Conservation (phyloP, 345 rosid species). For the Bruguiera sexangula region DNA sequence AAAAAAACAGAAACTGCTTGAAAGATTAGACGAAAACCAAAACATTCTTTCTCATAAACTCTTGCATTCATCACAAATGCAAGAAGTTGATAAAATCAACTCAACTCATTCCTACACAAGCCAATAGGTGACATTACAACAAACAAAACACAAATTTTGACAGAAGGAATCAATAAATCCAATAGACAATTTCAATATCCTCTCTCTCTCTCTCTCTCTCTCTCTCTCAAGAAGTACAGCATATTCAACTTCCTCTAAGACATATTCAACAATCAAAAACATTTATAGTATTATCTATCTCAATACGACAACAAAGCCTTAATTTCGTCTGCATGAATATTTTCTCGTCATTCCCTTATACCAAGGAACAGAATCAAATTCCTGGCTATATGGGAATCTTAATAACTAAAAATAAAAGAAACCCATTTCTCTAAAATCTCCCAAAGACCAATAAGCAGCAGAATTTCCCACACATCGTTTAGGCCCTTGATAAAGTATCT, state of each 20-base stretch:
- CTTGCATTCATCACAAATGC: not conserved
- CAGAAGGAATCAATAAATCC: not conserved
- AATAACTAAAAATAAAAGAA: not conserved
- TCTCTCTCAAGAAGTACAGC: constrained; percentile 1
- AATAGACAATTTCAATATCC: not conserved
- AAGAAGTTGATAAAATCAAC: not conserved
- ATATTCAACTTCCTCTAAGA: constrained; percentile 6
- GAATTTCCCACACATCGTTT: not conserved
- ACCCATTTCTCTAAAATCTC: not conserved
- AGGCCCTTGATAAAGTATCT: constrained; percentile 4
- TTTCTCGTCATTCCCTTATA: not conserved
- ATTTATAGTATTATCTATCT: not conserved
- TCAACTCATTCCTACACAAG: not conserved
- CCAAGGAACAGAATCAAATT: not conserved
- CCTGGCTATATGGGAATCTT: too few relatives aligned
- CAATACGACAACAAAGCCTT: too few relatives aligned
- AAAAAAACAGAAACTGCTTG: constrained; percentile 26
- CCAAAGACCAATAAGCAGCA: not conserved
- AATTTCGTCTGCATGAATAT: not conserved
- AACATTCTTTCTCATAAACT: not conserved
- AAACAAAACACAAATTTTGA: not conserved
- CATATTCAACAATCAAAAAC: not conserved
- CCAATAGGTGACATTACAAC: not conserved
- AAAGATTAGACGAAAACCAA: constrained; percentile 6
- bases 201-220: not conserved